These are phyloP conservation scores for Suillus paluster DNA, from an alignment of 768 basidiomycete genomes.

Conservation along the genomic window DNA sequence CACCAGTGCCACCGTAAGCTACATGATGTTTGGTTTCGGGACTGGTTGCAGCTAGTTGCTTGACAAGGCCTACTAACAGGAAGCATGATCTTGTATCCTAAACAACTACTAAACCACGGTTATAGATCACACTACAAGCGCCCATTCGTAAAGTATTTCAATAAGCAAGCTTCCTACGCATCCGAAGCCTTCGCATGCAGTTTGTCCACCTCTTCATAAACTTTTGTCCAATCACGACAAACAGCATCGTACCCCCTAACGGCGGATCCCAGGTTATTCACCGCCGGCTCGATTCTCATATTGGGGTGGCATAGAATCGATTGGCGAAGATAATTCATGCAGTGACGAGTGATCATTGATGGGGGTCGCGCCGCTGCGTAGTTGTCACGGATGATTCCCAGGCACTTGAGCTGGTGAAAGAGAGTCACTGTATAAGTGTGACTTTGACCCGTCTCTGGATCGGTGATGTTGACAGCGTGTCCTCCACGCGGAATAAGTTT, in stretches of 20 bases:
- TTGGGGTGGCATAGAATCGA: slow-evolving; percentile 34
- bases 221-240: slow-evolving; percentile 32
- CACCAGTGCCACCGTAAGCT: too few species aligned
- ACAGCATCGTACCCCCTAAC: slow-evolving; percentile 25
- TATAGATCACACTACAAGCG: too few species aligned
- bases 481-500: slow-evolving; percentile 36
- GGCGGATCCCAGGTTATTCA: slow-evolving; percentile 6
- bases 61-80: too few species aligned
- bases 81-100: too few species aligned
- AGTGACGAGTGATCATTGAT: slow-evolving; percentile 26
- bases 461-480: slow-evolving; percentile 32
- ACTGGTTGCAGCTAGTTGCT: too few species aligned
- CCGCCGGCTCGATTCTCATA: slow-evolving; percentile 29
- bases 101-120: too few species aligned
- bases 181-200: not conserved
- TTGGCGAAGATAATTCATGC: slow-evolving; percentile 42
- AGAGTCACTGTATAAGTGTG: slow-evolving; percentile 39
- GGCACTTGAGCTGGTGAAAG: slow-evolving; percentile 46
- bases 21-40: too few species aligned
- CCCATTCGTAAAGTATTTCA: too few species aligned
- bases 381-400: slow-evolving; percentile 38
- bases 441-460: slow-evolving; percentile 1
- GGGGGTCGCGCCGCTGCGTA: slow-evolving; percentile 15
- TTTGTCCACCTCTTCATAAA: slow-evolving; percentile 30
- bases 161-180: too few species aligned